Evolutionary conservation across 805 yeast species (phyloP).

Genomic region (Starmerella vitae): DNA sequence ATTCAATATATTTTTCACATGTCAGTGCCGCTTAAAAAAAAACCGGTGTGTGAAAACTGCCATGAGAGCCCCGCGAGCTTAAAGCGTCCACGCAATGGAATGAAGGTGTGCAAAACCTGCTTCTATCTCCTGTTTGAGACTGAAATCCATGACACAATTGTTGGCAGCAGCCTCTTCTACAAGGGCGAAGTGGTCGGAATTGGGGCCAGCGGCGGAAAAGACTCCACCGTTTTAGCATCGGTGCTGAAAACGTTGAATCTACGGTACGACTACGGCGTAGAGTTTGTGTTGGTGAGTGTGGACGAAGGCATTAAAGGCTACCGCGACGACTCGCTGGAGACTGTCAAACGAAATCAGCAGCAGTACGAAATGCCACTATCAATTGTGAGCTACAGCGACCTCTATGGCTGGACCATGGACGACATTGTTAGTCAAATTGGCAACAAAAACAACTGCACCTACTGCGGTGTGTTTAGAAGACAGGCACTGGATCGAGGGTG

Average conservation of each 20-base stretch:
- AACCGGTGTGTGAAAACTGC: slow-evolving; percentile 58
- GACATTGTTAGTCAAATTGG: slow-evolving; percentile 93
- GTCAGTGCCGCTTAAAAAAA: slow-evolving; percentile 6
- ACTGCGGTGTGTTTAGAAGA: slow-evolving; percentile 92
- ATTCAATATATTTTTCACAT: not conserved
- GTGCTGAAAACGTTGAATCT: slow-evolving; percentile 78
- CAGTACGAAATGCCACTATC: slow-evolving; percentile 73
- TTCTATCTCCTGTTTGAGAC: slow-evolving; percentile 85
- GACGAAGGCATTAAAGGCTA: slow-evolving; percentile 98
- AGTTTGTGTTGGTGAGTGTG: slow-evolving; percentile 67
- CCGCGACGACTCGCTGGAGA: slow-evolving; percentile 91
- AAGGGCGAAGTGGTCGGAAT: slow-evolving; percentile 84
- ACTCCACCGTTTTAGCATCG: slow-evolving; percentile 87
- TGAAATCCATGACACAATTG: slow-evolving; percentile 85
- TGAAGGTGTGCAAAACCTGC: slow-evolving; percentile 80
- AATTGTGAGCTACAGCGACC: slow-evolving; percentile 71
- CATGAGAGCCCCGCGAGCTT: slow-evolving; percentile 69
- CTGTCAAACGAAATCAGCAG: slow-evolving; percentile 81
- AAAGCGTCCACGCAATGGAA: slow-evolving; percentile 83
- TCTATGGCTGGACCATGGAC: slow-evolving; percentile 98
- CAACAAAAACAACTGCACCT: slow-evolving; percentile 85
- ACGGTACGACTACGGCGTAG: slow-evolving; percentile 74
- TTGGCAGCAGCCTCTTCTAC: slow-evolving; percentile 50
- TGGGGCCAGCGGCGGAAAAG: slow-evolving; percentile 98
- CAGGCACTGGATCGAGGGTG: slow-evolving; percentile 97